Conservation (phyloP, 768 basidiomycete species). For the Kondoa malvinella region DNA sequence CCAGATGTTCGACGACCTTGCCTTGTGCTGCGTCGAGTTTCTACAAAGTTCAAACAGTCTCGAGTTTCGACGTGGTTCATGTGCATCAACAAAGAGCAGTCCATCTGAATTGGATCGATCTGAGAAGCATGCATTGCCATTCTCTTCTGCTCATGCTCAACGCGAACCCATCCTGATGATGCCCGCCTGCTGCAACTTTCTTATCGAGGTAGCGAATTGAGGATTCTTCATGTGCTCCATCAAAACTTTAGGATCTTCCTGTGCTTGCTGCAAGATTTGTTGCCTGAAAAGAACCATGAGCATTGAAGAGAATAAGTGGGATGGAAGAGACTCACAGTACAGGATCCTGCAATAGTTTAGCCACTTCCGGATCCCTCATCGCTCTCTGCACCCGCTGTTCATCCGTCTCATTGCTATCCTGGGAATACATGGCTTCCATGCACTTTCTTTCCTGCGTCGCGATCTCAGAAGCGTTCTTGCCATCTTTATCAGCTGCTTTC, state of each 20-base stretch:
- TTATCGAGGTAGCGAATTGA: background rate
- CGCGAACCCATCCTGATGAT: background rate
- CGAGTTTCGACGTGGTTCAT: no score
- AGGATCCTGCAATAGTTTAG: no score
- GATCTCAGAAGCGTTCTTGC: conserved; percentile 71
- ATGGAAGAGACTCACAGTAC: conserved; percentile 16
- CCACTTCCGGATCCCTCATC: conserved; percentile 93
- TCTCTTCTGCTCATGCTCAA: background rate
- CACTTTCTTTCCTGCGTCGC: conserved; percentile 60
- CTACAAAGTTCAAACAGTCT: no score
- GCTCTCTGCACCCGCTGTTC: conserved; percentile 83
- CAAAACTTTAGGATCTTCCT: conserved; percentile 67
- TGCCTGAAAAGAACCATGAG: conserved; percentile 91
- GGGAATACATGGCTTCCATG: conserved; percentile 56
- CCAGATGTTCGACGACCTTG: no score
- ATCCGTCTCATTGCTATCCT: conserved; percentile 70
- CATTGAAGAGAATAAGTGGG: conserved; percentile 7
- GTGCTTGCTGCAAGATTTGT: conserved; percentile 83
- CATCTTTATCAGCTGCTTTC: conserved; percentile 55
- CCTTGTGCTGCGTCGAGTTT: no score
- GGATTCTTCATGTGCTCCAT: conserved; percentile 90
- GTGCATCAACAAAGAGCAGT: no score
- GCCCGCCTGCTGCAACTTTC: background rate
- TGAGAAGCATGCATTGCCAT: no score
- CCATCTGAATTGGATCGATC: no score